Percentiles rank a stretch among this genome's conserved stretches.
Evolutionary conservation across 352 stramenopile genomes (phyloP).

Genomic region (Phytophthora colocasiae): DNA sequence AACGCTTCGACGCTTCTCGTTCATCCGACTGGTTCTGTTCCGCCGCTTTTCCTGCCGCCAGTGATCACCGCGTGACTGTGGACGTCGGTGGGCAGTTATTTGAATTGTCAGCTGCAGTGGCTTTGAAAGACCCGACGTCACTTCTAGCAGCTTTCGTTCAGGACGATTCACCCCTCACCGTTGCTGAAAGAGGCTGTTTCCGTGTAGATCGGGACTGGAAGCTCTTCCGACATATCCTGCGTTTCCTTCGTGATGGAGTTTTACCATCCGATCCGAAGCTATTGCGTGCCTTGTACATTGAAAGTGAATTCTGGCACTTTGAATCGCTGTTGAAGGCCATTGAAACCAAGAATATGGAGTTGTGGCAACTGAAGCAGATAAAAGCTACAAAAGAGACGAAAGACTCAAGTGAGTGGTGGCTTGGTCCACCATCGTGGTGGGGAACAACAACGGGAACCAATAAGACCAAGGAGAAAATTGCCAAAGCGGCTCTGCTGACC

Average conservation of each 20-base stretch:
- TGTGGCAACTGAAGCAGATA: constrained; percentile 55
- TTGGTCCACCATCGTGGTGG: constrained; percentile 76
- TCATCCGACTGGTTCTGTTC: constrained; percentile 82
- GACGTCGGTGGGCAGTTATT: constrained; percentile 81
- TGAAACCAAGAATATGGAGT: constrained; percentile 71
- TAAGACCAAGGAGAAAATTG: constrained; percentile 34
- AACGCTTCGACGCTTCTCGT: constrained; percentile 76
- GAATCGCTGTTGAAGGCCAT: constrained; percentile 80
- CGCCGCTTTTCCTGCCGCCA: constrained; percentile 50
- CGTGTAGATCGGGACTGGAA: constrained; percentile 80
- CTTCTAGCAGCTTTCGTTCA: constrained; percentile 72
- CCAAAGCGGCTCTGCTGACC: constrained; percentile 23
- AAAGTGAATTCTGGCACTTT: constrained; percentile 88
- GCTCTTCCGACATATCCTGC: constrained; percentile 81
- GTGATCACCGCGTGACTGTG: constrained; percentile 60
- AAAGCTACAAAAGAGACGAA: constrained; percentile 20
- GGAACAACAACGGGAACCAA: constrained; percentile 25
- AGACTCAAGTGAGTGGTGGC: constrained; percentile 60
- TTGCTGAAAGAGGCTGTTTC: constrained; percentile 71
- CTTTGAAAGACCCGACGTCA: constrained; percentile 62
- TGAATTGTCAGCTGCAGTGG: constrained; percentile 60
- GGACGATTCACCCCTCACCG: constrained; percentile 68
- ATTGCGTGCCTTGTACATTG: constrained; percentile 71
- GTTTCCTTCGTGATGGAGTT: constrained; percentile 80
- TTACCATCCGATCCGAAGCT: constrained; percentile 74